These are phyloP conservation scores for Samsoniella hepiali DNA, from an alignment of 2,329 filamentous ascomycete species.

Conservation along the genomic window DNA sequence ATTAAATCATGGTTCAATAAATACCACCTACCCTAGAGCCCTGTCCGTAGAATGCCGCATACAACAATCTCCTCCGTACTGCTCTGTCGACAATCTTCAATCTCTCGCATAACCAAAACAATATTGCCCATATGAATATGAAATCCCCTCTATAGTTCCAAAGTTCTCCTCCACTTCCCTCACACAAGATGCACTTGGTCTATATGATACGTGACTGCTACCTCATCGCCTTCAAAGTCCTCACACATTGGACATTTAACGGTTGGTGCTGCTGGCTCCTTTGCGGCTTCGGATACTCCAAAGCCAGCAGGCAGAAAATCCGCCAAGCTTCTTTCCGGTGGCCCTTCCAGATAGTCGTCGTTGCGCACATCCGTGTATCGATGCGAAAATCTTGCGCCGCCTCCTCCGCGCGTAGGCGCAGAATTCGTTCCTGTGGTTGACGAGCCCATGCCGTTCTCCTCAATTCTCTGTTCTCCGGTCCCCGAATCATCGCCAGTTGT, in stretches of 20 bases:
- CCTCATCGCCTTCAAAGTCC: constrained; percentile 64
- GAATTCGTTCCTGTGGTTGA: background rate
- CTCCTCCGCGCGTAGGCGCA: constrained; percentile 19
- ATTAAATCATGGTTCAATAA: too few relatives aligned
- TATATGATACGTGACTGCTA: constrained; percentile 66
- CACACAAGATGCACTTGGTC: constrained; percentile 35
- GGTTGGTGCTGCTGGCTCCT: constrained; percentile 17
- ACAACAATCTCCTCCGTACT: too few relatives aligned
- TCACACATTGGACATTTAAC: constrained; percentile 63
- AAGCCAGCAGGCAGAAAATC: constrained; percentile 46
- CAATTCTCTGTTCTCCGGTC: constrained; percentile 12
- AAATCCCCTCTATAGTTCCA: too few relatives aligned
- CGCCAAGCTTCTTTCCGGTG: constrained; percentile 40
- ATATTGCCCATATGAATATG: too few relatives aligned
- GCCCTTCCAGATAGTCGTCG: constrained; percentile 37
- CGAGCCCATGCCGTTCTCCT: background rate
- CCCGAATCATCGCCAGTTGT: constrained; percentile 20
- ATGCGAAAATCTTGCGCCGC: constrained; percentile 26
- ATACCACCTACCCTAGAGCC: too few relatives aligned
- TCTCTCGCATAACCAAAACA: too few relatives aligned
- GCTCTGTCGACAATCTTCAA: too few relatives aligned
- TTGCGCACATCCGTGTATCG: constrained; percentile 35
- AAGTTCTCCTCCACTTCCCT: background rate
- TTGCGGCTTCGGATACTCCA: constrained; percentile 27
- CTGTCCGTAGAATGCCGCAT: too few relatives aligned